Evolutionary conservation across 805 yeast genomes (phyloP), one percentile per base, ranked within the genome.

Genomic region (Starmerella floris): DNA sequence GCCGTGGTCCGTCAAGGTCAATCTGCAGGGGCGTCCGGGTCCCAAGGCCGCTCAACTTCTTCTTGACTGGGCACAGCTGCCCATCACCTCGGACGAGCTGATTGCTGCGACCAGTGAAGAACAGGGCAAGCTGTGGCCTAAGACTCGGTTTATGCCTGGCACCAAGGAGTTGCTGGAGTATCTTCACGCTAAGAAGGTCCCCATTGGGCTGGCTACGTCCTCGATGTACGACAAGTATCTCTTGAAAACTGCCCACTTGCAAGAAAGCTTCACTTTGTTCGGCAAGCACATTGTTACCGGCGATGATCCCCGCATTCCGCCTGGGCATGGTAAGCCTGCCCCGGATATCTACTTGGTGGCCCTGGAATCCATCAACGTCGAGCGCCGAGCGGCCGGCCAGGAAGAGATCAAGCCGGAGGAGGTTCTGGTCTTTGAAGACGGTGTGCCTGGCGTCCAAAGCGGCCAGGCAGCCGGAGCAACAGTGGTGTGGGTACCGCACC

Each of bases 401-500:
- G 66, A 59, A 1, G 63, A 63, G 28, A 79, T 88, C 46, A 55
- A 59, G 42, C 80, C 88, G 3, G 76, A 74, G 26, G 95, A 91
- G 55, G 82, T 94, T 54, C 60, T 91, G 26, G 80, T 91, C 2
- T 91, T 91, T 61, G 98, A 91, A 65, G 99, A 91, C 62, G 97
- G 95, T 2, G 67, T 85, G 35, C 87, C 95, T 0, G 99, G 99
- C 2, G 88, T 88, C 20, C 56, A 66, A 16, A 79, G 95, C 3
- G 98, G 94, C 13, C 72, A 70, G 43, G 77, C 81, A 16, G 84
- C 95, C 28, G 87, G 85, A 10, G 81, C 83, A 13, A 70, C 69
- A 42, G 95, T 88, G n/a, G 71, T 88, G 37, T 91, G 97, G 98
- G 80, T 87, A 13, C 97, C 98, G 9, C 88, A 88, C 60, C 69